Conservation (phyloP, 2,329 filamentous ascomycete species). For the Penicillium griseofulvum region DNA sequence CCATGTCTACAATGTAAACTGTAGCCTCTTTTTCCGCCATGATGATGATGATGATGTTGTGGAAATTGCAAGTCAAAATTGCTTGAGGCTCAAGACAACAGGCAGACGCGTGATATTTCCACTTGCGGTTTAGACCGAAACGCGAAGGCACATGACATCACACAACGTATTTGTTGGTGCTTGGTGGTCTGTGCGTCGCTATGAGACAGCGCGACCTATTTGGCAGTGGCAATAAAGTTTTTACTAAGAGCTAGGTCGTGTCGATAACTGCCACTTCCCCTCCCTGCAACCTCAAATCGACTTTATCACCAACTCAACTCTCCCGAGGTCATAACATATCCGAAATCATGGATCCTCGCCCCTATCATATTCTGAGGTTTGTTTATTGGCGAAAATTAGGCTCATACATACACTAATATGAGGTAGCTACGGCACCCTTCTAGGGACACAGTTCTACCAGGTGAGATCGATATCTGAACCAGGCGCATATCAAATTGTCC, state of each 20-base stretch:
- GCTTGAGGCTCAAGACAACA: slow-evolving; percentile 8
- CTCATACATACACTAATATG: background rate
- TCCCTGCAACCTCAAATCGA: background rate
- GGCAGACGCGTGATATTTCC: slow-evolving; percentile 46
- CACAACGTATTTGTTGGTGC: slow-evolving; percentile 10
- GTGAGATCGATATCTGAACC: slow-evolving; percentile 42
- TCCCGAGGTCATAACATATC: slow-evolving; percentile 9
- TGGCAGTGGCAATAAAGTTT: slow-evolving; percentile 8
- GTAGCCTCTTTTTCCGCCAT: slow-evolving; percentile 96
- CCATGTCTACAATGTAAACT: slow-evolving; percentile 87
- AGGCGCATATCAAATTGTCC: background rate
- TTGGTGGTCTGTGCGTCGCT: slow-evolving; percentile 7
- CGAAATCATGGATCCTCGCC: slow-evolving; percentile 34
- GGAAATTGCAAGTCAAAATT: slow-evolving; percentile 4
- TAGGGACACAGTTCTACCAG: slow-evolving; percentile 86
- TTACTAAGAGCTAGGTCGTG: background rate
- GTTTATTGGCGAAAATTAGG: background rate
- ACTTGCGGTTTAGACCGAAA: slow-evolving; percentile 30
- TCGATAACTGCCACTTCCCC: background rate
- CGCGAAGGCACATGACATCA: slow-evolving; percentile 45
- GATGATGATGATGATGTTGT: slow-evolving; percentile 20
- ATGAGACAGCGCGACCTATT: background rate
- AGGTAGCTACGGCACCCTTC: slow-evolving; percentile 75
- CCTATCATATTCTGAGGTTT: slow-evolving; percentile 36
- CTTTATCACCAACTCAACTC: background rate